Conservation (phyloP, 495 filamentous ascomycete genomes). For the Cercophora samala region DNA sequence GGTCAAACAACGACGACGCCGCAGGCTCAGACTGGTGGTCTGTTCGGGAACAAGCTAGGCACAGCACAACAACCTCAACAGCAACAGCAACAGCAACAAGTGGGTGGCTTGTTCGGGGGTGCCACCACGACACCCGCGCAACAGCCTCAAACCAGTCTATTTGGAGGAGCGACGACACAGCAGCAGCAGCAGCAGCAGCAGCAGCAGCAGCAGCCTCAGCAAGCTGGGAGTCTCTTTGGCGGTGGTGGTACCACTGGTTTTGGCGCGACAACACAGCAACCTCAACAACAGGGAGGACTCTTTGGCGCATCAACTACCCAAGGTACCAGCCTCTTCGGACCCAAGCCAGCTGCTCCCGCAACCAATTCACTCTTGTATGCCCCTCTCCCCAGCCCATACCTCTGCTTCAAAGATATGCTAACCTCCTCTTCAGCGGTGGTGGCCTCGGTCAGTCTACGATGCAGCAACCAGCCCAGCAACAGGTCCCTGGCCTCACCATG, state of each 20-base stretch:
- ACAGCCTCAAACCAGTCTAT: conserved; percentile 17
- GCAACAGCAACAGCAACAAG: conserved; percentile 23
- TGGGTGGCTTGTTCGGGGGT: conserved; percentile 15
- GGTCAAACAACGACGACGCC: conserved; percentile 29
- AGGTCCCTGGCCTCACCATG: conserved; percentile 40
- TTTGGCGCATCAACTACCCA: conserved; percentile 33
- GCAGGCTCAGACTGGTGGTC: conserved; percentile 30
- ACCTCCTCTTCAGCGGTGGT: conserved; percentile 10
- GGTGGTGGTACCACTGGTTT: conserved; percentile 14
- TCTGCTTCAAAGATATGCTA: conserved; percentile 16
- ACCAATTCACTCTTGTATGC: conserved; percentile 53
- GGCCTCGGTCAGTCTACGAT: conserved; percentile 27
- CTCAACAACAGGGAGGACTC: conserved; percentile 24
- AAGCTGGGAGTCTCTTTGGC: conserved; percentile 24
- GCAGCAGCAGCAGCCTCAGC: conserved; percentile 17
- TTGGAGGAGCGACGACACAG: conserved; percentile 21
- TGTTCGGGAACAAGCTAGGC: conserved; percentile 24
- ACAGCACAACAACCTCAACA: conserved; percentile 27
- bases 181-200: conserved; percentile 13
- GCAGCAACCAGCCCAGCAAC: conserved; percentile 42
- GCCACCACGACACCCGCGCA: conserved; percentile 12
- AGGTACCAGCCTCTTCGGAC: conserved; percentile 48
- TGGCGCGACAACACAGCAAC: conserved; percentile 13
- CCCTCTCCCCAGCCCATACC: neutral
- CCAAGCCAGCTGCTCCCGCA: conserved; percentile 28